Percentiles rank a stretch among this genome's conserved stretches.
Evolutionary conservation across 1,139 yeast genomes (phyloP).

Genomic region (Geotrichum histeridarum): DNA sequence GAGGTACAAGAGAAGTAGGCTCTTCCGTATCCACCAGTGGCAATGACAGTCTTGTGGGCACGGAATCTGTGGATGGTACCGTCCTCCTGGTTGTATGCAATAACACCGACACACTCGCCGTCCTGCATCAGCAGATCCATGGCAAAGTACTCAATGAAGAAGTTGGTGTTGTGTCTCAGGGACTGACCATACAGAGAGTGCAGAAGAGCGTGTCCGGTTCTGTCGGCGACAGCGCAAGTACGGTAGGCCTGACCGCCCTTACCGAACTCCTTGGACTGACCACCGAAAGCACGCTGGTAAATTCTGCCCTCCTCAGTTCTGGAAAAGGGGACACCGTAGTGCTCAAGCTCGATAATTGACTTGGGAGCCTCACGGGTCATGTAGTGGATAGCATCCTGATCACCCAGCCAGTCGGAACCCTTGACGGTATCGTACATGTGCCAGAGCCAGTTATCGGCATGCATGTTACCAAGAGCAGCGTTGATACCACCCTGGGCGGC

Average conservation of each 20-base stretch:
- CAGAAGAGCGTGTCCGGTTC: constrained; percentile 96
- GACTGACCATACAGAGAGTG: constrained; percentile 97
- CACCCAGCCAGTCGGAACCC: constrained; percentile 99
- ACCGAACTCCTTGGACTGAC: constrained; percentile 92
- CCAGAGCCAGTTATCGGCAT: constrained; percentile 98
- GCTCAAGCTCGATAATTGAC: constrained; percentile 93
- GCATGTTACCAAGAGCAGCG: constrained; percentile 96
- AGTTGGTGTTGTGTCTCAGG: constrained; percentile 92
- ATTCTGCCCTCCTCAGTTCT: constrained; percentile 96
- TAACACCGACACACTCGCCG: constrained; percentile 94
- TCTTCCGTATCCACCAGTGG: constrained; percentile 99
- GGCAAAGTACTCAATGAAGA: constrained; percentile 96
- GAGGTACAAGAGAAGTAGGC: constrained; percentile 98
- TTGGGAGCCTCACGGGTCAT: constrained; percentile 98
- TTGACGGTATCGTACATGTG: constrained; percentile 99
- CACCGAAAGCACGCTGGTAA: constrained; percentile 98
- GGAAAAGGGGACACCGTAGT: constrained; percentile 96
- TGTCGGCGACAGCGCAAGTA: constrained; percentile 98
- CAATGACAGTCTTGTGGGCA: constrained; percentile 92
- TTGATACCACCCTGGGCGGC: constrained; percentile 99
- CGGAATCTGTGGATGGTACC: constrained; percentile 97
- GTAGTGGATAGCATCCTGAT: constrained; percentile 97
- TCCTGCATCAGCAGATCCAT: constrained; percentile 91
- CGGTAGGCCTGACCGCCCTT: constrained; percentile 99
- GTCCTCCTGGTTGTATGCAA: constrained; percentile 97